These are phyloP conservation scores for Sarocladiaceae sp. DNA, from an alignment of 2,329 filamentous ascomycete species.

Conservation along the genomic window DNA sequence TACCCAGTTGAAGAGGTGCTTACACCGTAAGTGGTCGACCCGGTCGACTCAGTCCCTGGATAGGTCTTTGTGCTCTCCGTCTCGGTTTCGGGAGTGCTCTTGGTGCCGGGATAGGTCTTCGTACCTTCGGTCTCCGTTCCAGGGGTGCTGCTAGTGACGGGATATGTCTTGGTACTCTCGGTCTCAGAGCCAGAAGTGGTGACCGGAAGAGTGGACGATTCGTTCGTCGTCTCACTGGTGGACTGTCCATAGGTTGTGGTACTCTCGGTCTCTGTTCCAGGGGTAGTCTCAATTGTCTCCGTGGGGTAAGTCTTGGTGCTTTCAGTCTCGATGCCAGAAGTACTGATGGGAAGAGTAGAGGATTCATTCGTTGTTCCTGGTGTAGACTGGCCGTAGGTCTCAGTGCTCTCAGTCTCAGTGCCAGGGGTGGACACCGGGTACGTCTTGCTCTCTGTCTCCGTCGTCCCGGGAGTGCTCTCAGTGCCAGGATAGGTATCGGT, in stretches of 20 bases:
- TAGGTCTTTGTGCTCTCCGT: conserved; percentile 1
- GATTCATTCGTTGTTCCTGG: too few species aligned
- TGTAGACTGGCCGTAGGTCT: too few species aligned
- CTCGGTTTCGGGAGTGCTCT: neutral
- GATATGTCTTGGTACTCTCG: neutral
- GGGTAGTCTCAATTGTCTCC: neutral
- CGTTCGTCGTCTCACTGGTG: neutral
- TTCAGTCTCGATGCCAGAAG: neutral
- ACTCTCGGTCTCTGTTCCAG: conserved; percentile 1
- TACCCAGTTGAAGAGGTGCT: too few species aligned
- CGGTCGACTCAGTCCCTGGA: conserved; percentile 1
- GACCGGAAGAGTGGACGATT: too few species aligned
- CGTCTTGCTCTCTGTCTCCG: neutral
- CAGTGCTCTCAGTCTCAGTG: neutral
- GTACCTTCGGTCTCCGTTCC: neutral
- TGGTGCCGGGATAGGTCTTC: neutral
- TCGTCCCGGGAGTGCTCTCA: neutral
- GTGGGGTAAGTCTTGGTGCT: neutral
- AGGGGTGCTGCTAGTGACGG: neutral
- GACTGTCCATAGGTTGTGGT: neutral
- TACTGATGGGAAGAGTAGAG: too few species aligned
- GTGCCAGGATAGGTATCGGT: conserved; percentile 1
- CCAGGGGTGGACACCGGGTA: too few species aligned
- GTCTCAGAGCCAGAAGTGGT: neutral
- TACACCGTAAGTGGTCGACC: neutral